A percentile compares a stretch with the other conserved stretches of the same genome.
Evolutionary conservation across 306 rosid species (phyloP).

Genomic region (Arachis hypogaea): DNA sequence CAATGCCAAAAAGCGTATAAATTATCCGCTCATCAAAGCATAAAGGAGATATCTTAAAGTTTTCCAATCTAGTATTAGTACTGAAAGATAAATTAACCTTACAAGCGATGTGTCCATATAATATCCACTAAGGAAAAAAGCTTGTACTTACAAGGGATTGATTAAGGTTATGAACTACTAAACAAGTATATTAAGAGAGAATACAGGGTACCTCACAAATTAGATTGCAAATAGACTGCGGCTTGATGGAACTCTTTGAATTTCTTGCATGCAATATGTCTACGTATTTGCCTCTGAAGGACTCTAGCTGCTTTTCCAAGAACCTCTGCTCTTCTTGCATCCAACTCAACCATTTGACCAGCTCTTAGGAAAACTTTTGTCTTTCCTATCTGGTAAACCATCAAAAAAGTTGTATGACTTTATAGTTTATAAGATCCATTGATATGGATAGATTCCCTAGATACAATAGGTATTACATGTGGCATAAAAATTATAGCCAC

Average conservation of each 20-base stretch:
- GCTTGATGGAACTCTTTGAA: constrained; percentile 77
- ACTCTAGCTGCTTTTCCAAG: constrained; percentile 95
- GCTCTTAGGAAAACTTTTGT: constrained; percentile 91
- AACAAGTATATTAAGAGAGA: constrained; percentile 37
- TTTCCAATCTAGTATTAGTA: constrained; percentile 8
- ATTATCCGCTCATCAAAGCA: not conserved
- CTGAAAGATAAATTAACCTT: not conserved
- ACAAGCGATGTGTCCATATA: not conserved
- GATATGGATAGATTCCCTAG: constrained; percentile 17
- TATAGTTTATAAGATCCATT: constrained; percentile 25
- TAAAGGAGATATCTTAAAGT: not conserved
- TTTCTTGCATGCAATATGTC: constrained; percentile 90
- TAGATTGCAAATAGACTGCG: constrained; percentile 84
- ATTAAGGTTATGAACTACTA: constrained; percentile 17
- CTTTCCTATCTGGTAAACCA: constrained; percentile 91
- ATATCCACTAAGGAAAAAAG: constrained; percentile 11
- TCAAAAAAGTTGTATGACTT: constrained; percentile 43
- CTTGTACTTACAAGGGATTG: constrained; percentile 1
- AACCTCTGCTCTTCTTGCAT: constrained; percentile 96
- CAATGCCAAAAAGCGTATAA: too few relatives aligned
- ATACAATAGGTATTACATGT: constrained; percentile 32
- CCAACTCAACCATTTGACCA: constrained; percentile 99
- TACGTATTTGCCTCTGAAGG: constrained; percentile 92
- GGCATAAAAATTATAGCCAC: constrained; percentile 9
- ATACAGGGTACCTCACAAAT: constrained; percentile 73